Conservation (phyloP, 2,329 filamentous ascomycete species). For the Incumbomyces delicatus region DNA sequence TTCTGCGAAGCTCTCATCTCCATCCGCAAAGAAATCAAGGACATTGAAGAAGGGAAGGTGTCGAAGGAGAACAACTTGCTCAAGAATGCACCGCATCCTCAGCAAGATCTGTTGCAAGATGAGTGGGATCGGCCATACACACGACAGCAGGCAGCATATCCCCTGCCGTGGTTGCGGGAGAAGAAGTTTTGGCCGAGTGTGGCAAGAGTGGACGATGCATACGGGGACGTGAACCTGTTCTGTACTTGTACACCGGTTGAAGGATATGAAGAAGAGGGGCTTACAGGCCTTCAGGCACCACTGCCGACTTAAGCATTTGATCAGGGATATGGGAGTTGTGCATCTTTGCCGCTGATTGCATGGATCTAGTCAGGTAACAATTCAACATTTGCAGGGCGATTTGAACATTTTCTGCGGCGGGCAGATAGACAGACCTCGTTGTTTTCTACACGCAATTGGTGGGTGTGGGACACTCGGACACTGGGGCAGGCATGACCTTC, state of each 20-base stretch:
- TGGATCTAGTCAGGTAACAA: not conserved
- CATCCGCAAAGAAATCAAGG: constrained; percentile 76
- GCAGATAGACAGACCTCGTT: no score
- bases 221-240: constrained; percentile 86
- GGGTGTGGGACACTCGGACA: no score
- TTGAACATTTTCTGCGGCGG: no score
- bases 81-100: constrained; percentile 79
- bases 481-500: not conserved
- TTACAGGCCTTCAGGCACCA: constrained; percentile 13
- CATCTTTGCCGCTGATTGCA: no score
- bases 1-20: constrained; percentile 84
- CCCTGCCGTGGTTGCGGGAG: constrained; percentile 68
- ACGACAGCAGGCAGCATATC: constrained; percentile 77
- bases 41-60: constrained; percentile 68
- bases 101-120: constrained; percentile 64
- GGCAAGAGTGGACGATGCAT: constrained; percentile 79
- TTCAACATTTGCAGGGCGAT: constrained; percentile 1
- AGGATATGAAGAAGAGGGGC: constrained; percentile 24
- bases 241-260: constrained; percentile 87
- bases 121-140: constrained; percentile 79
- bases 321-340: no score
- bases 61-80: constrained; percentile 72
- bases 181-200: constrained; percentile 98
- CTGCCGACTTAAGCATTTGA: constrained; percentile 11
- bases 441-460: no score